Evolutionary conservation across 805 yeast genomes (phyloP).

Genomic region (Yarrowia deformans): DNA sequence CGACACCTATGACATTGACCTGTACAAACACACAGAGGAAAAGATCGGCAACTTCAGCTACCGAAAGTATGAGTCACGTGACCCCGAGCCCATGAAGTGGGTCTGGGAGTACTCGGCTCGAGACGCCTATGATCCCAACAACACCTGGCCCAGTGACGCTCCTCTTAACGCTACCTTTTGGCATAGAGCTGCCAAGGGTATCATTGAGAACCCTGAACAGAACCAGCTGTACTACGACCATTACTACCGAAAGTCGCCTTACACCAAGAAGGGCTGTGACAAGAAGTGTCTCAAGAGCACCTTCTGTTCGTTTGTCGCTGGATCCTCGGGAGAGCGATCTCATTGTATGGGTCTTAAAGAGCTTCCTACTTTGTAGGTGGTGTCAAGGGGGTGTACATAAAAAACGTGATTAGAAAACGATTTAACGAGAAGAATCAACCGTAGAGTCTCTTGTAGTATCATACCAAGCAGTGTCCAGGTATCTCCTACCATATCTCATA

Average conservation of each 20-base stretch:
- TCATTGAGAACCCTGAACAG: constrained; percentile 1
- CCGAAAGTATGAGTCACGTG: constrained; percentile 41
- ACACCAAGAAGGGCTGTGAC: background rate
- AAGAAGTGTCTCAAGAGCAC: constrained; percentile 1
- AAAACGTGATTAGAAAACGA: too few species aligned
- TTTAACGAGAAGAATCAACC: background rate
- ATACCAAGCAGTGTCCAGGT: too few species aligned
- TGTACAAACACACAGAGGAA: constrained; percentile 3
- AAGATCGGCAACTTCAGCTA: constrained; percentile 1
- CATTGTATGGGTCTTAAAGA: background rate
- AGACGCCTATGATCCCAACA: constrained; percentile 56
- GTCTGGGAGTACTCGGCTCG: constrained; percentile 59
- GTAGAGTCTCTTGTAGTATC: too few species aligned
- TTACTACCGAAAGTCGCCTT: constrained; percentile 28
- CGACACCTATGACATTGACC: constrained; percentile 53
- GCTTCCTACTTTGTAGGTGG: background rate
- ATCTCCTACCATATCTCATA: too few species aligned
- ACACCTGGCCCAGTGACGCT: constrained; percentile 64
- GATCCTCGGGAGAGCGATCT: background rate
- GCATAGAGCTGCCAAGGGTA: constrained; percentile 51
- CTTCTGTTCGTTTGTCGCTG: background rate
- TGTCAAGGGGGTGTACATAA: too few species aligned
- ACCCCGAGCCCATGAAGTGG: constrained; percentile 57
- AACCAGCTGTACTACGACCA: constrained; percentile 4
- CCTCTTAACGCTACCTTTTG: constrained; percentile 74